Evolutionary conservation across 2,329 filamentous ascomycete genomes (phyloP).

Genomic region (Colletotrichum aenigma): DNA sequence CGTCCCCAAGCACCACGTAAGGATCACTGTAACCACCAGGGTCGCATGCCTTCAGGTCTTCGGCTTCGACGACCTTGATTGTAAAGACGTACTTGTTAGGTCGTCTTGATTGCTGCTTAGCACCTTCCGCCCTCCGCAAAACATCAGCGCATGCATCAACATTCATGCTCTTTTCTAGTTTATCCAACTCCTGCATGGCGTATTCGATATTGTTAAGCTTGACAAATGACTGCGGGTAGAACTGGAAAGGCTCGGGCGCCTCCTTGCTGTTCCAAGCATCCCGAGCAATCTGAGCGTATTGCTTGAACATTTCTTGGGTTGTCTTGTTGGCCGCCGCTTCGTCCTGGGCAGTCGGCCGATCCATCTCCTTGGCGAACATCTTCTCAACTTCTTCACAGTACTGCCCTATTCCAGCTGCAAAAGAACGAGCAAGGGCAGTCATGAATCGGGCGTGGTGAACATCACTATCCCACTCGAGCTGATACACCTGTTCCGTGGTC

Average conservation of each 20-base stretch:
- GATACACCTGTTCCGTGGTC: slow-evolving; percentile 83
- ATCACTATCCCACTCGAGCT: slow-evolving; percentile 91
- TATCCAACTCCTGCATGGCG: slow-evolving; percentile 89
- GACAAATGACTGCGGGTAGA: slow-evolving; percentile 89
- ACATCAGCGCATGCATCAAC: slow-evolving; percentile 89
- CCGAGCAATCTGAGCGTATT: slow-evolving; percentile 89
- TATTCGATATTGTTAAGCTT: slow-evolving; percentile 98
- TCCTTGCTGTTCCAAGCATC: slow-evolving; percentile 93
- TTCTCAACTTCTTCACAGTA: slow-evolving; percentile 94
- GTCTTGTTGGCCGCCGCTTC: slow-evolving; percentile 78
- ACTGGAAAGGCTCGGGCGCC: slow-evolving; percentile 95
- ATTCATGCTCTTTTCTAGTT: slow-evolving; percentile 86
- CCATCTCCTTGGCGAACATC: slow-evolving; percentile 90
- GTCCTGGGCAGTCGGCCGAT: slow-evolving; percentile 86
- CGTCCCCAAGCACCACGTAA: slow-evolving; percentile 95
- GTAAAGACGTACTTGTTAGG: slow-evolving; percentile 95
- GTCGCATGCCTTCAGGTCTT: slow-evolving; percentile 98
- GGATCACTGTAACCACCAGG: slow-evolving; percentile 93
- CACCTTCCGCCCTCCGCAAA: slow-evolving; percentile 74
- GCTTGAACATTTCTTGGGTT: slow-evolving; percentile 90
- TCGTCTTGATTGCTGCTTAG: slow-evolving; percentile 65
- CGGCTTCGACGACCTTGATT: slow-evolving; percentile 97
- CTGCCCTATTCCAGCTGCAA: slow-evolving; percentile 79
- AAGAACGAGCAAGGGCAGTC: slow-evolving; percentile 86
- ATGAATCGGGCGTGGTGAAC: slow-evolving; percentile 96